Base-by-base conservation (phyloP, 345 rosid genomes). In the Aquilaria sinensis region DNA sequence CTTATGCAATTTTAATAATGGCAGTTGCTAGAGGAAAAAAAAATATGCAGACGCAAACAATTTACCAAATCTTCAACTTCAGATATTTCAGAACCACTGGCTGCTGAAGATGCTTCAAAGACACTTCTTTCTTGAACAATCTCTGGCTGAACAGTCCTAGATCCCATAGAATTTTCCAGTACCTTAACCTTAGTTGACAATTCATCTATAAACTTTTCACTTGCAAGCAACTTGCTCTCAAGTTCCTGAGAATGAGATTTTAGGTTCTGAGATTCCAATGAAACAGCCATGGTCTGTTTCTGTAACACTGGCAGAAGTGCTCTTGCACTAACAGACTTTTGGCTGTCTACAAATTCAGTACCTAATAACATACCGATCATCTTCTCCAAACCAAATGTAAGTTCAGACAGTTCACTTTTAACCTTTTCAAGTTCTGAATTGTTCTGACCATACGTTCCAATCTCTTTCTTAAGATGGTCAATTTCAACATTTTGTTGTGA, bases 31-130 rank as follows among this genome's bases (percentile, higher is more conserved):
- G 52, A 15, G 53, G 15, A 13, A 51, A 51, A 63, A 29, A 63
- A 43, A 34, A 54, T 3, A 41, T 37, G 56, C n/a, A 56, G 49
- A 59, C 52, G 23, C 31, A 56, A 61, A 12, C 31, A 63, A 37
- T 65, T 67, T 70, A 93, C 98, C 84, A 31, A 72, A 70, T 88
- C 97, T 71, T 93, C 97, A 48, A 85, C 78, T 81, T 93, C 96
- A 16, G 94, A 83, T 81, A 86, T 90, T 78, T 87, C 96, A 56
- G 96, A 88, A 52, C 83, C 83, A 65, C 79, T 70, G 53, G 89
- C 77, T 70, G 64, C 60, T 58, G 85, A 62, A 48, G 92, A 74
- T 70, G 80, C 77, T 81, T 89, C 92, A 52, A 77, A 84, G 62
- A 86, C 77, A 76, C 92, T 75, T 71, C 86, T 86, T 70, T 88